These are phyloP conservation scores for Fusarium sp. DNA, from an alignment of 2,329 filamentous ascomycete genomes.

Conservation along the genomic window DNA sequence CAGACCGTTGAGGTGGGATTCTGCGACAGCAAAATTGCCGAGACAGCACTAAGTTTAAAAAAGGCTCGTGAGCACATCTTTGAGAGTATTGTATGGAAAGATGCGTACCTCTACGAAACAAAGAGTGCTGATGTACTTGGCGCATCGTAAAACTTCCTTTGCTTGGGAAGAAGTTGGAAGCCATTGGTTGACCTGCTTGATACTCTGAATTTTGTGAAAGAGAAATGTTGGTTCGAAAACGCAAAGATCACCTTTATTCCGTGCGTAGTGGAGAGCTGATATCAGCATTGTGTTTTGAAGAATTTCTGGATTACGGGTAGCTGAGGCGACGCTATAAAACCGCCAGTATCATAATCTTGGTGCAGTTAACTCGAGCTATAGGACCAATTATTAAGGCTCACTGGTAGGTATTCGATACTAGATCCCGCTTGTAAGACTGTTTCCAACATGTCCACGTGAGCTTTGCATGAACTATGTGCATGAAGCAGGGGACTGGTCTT, in stretches of 20 bases:
- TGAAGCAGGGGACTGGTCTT: not conserved
- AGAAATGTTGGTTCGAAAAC: not conserved
- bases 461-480: not conserved
- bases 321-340: not conserved
- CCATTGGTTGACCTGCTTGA: not conserved
- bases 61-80: too few relatives aligned
- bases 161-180: not conserved
- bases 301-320: not conserved
- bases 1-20: not conserved
- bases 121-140: not conserved
- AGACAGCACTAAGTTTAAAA: not conserved
- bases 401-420: not conserved
- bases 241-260: not conserved
- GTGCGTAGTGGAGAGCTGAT: not conserved
- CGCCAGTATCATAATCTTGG: not conserved
- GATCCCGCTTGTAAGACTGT: not conserved
- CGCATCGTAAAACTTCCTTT: not conserved
- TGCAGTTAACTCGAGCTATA: not conserved
- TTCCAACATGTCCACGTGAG: not conserved
- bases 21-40: not conserved
- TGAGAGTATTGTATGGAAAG: fast-evolving
- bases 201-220: not conserved
- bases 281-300: not conserved
- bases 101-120: not conserved
- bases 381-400: not conserved